Percentiles rank a stretch among this genome's conserved stretches.
Conservation (phyloP, 2,329 filamentous ascomycete species). For the Penicillium sp. region DNA sequence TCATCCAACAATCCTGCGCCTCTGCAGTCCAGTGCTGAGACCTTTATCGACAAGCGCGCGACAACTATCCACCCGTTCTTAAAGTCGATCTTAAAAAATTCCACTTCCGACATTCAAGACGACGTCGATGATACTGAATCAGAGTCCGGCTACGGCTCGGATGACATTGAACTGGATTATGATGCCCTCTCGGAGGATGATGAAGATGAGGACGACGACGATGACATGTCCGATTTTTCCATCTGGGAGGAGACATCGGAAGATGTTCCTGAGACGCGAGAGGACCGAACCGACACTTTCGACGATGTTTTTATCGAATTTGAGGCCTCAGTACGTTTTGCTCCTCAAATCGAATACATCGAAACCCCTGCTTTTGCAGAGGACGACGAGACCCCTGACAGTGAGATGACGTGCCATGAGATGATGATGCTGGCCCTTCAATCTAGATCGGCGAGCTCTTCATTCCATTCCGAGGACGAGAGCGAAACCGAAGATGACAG, state of each 20-base stretch:
- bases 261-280: constrained; percentile 34
- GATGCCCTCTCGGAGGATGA: constrained; percentile 33
- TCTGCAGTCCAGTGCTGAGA: constrained; percentile 29
- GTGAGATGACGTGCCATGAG: constrained; percentile 47
- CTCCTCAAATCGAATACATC: constrained; percentile 40
- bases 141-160: constrained; percentile 46
- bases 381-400: constrained; percentile 29
- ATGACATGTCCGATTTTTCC: constrained; percentile 36
- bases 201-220: constrained; percentile 35
- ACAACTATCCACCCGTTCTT: constrained; percentile 32
- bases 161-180: constrained; percentile 37
- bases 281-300: constrained; percentile 37
- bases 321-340: constrained; percentile 41
- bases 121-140: constrained; percentile 30
- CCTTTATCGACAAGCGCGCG: constrained; percentile 24
- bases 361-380: constrained; percentile 34
- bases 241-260: constrained; percentile 37
- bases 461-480: constrained; percentile 26
- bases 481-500: constrained; percentile 21
- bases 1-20: constrained; percentile 35
- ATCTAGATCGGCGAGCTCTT: constrained; percentile 28
- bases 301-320: constrained; percentile 46
- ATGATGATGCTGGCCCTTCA: constrained; percentile 42
- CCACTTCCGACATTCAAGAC: constrained; percentile 21
- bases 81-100: constrained; percentile 43